Percentiles rank a stretch among this genome's conserved stretches.
Evolutionary conservation across 768 basidiomycete genomes (phyloP).

Genomic region (Boletus rubropictus): DNA sequence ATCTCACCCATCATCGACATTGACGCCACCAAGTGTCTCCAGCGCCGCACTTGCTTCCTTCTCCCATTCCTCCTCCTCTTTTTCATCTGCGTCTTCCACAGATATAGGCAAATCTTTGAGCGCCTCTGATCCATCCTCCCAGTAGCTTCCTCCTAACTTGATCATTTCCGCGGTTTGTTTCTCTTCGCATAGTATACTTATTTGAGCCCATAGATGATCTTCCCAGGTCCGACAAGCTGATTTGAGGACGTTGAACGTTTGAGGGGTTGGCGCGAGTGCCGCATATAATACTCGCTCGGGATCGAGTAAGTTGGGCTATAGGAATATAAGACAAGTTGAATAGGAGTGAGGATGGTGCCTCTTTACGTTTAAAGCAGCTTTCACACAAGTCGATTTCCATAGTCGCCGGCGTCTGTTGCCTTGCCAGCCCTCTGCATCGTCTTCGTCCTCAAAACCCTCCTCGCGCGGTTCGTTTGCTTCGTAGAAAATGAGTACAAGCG

Average conservation of each 20-base stretch:
- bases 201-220: slow-evolving; percentile 91
- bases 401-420: slow-evolving; percentile 75
- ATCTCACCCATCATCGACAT: slow-evolving; percentile 59
- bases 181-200: slow-evolving; percentile 77
- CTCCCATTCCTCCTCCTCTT: slow-evolving; percentile 56
- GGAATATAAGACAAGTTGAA: slow-evolving; percentile 4
- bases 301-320: slow-evolving; percentile 51
- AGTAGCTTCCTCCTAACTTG: slow-evolving; percentile 65
- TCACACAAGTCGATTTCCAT: slow-evolving; percentile 85
- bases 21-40: slow-evolving; percentile 51
- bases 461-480: slow-evolving; percentile 46
- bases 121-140: slow-evolving; percentile 59
- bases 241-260: slow-evolving; percentile 60
- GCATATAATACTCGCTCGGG: slow-evolving; percentile 87
- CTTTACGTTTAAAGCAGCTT: slow-evolving; percentile 69
- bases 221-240: slow-evolving; percentile 86
- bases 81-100: slow-evolving; percentile 26
- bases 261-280: slow-evolving; percentile 68
- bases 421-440: slow-evolving; percentile 45
- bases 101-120: slow-evolving; percentile 36
- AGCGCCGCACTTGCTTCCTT: slow-evolving; percentile 55
- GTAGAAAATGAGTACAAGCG: slow-evolving; percentile 31
- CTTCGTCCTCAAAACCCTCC: slow-evolving; percentile 41
- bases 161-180: slow-evolving; percentile 66
- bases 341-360: neutral